Evolutionary conservation across 75 land plant species (phyloP), one percentile per base, ranked within the genome.

Genomic region (Adiantum capillusveneris): DNA sequence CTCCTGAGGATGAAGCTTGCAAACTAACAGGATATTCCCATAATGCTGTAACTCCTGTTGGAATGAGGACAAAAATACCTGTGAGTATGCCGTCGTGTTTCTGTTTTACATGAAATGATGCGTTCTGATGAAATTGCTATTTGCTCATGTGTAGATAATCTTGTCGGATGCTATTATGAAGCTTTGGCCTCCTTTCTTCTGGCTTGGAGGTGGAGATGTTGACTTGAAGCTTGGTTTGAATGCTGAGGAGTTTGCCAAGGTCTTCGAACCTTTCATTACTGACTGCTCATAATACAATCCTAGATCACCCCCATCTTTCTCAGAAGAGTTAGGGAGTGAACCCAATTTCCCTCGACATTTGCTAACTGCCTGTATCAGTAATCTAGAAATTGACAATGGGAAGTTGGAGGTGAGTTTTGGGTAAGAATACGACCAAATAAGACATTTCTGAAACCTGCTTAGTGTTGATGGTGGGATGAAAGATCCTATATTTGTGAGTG

Each of bases 121-220:
- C 9, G 3, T n/a, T n/a, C n/a, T n/a, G n/a, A n/a, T n/a, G n/a
- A n/a, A n/a, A n/a, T n/a, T n/a, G n/a, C n/a, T n/a, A n/a, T n/a
- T n/a, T n/a, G n/a, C n/a, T n/a, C 3, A 34, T 11, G 51, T 58
- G 55, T 79, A 94, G 98, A 85, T 94, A 22, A 89, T 94, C 25
- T 57, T 94, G 60, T 88, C 93, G 46, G 98, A 86, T 65, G 96
- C 98, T 51, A 89, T 94, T 61, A 67, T 62, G 0, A 86, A 78
- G 62, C 79, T 94, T 11, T 39, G 67, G 27, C 91, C 95, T 25
- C 82, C 84, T 60, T 94, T 68, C 62, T 94, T 90, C 62, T 94
- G 98, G 98, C 62, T 94, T 67, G 98, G 98, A 42, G 96, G 98
- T 29, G 98, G 98, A 6, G 98, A 94, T 55, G 70, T 80, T 21